Conservation (phyloP, 225 moss, liverwort and hornwort species). For the Neckera pumila region DNA sequence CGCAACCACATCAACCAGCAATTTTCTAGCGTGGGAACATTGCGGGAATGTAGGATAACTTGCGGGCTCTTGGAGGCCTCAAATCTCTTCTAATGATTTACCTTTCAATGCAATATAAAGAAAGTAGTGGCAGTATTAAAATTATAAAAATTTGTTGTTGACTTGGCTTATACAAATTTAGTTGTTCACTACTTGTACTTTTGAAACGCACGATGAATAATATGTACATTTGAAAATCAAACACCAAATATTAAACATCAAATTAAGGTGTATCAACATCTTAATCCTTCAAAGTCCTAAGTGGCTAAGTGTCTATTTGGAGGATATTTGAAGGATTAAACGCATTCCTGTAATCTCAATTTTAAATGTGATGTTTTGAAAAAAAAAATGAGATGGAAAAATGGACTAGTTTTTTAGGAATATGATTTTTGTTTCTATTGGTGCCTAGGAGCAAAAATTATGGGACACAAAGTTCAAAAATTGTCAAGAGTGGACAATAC, state of each 20-base stretch:
- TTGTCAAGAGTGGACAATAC: background rate
- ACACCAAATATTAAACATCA: too few species aligned
- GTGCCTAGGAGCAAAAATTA: rapidly evolving
- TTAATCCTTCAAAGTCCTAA: too few species aligned
- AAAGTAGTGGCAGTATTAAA: background rate
- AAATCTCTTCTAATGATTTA: too few species aligned
- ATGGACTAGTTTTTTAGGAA: rapidly evolving
- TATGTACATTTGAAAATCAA: too few species aligned
- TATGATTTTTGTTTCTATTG: background rate
- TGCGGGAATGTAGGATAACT: too few species aligned
- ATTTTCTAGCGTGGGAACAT: too few species aligned
- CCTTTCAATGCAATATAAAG: background rate
- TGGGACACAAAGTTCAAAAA: background rate
- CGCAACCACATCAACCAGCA: too few species aligned
- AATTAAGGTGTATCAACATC: too few species aligned
- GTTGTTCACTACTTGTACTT: background rate
- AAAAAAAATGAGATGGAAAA: background rate
- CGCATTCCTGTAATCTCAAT: background rate
- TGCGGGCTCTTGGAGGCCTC: too few species aligned
- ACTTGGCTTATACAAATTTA: background rate
- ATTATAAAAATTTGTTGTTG: background rate
- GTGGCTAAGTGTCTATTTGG: too few species aligned
- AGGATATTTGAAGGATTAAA: too few species aligned
- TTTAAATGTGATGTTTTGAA: background rate
- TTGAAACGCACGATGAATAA: too few species aligned